Conservation (phyloP, 768 basidiomycete species). For the Dictyophora rubrovolvata region DNA sequence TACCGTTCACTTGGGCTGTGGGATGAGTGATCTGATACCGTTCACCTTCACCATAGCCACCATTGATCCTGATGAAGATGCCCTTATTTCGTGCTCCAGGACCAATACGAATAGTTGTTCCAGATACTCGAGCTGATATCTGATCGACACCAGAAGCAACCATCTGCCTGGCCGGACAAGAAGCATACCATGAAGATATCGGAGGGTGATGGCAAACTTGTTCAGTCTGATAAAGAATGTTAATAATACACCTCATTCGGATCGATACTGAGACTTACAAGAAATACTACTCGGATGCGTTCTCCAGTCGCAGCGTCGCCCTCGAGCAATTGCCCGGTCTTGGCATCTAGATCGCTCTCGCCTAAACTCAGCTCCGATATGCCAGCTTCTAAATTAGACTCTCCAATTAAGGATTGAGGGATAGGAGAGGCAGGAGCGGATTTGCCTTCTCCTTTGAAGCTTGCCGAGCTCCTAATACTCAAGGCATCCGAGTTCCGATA, state of each 20-base stretch:
- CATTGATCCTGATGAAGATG: constrained; percentile 69
- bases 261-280: constrained; percentile 24
- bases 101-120: constrained; percentile 70
- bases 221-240: constrained; percentile 44
- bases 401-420: constrained; percentile 27
- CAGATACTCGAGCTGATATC: constrained; percentile 85
- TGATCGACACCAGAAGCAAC: constrained; percentile 82
- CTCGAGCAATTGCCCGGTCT: constrained; percentile 21
- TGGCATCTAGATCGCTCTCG: constrained; percentile 16
- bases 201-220: constrained; percentile 98
- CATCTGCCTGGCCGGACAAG: constrained; percentile 62
- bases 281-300: constrained; percentile 58
- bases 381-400: constrained; percentile 39
- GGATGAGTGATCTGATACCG: constrained; percentile 86
- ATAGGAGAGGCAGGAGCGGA: background rate
- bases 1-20: constrained; percentile 80
- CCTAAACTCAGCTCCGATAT: constrained; percentile 54
- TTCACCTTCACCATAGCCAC: constrained; percentile 68
- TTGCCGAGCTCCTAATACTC: background rate
- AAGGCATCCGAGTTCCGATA: background rate
- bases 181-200: constrained; percentile 73
- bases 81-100: constrained; percentile 86
- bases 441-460: background rate
- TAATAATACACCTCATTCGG: background rate
- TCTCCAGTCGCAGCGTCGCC: constrained; percentile 27